Base-by-base conservation (phyloP, 2,329 filamentous ascomycete genomes). In the Aspergillus ustus region DNA sequence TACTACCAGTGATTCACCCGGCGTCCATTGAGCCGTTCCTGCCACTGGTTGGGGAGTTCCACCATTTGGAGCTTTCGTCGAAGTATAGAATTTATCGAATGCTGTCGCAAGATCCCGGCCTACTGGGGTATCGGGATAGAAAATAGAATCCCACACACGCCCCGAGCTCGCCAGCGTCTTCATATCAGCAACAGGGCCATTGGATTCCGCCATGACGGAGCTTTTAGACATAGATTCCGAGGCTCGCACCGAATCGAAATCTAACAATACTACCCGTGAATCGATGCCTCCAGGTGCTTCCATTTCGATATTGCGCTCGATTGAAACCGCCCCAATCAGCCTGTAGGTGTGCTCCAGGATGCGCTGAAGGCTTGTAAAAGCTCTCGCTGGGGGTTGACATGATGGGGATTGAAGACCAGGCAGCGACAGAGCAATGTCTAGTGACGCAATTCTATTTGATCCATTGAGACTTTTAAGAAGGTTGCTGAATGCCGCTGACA, bases 331-430 rank as follows among this genome's bases (percentile, higher is more conserved):
- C 37, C 89, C 89, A 59, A 95, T 81, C 53, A 97, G 83, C 69
- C 88, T 88, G 82, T 98, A 98, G 25, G 96, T 73, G 28, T 86
- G 85, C 2, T 91, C 90, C 22, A 97, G 78, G 5, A 94, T 81
- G n/a, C 84, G 82, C 75, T 97, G 92, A 0, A 88, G 85, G n/a
- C 83, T 78, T 37, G 82, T 73, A 84, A 93, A 96, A 19, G 85
- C 80, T 50, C 85, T 79, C 25, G 84, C 80, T 68, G 85, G 83
- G 50, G 84, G 81, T 31, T 78, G 76, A 22, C 79, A 77, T 25
- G 81, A 78, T 34, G 78, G 77, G 20, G 85, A 83, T 51, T 82
- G 78, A 13, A 93, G 82, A 55, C 89, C 81, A 2, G 89, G 86
- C 52, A 85, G 85, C 2, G 85, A 84, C 43, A 96, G 75, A 2